Conservation (phyloP, 2,329 filamentous ascomycete genomes). For the Geosmithia flava region DNA sequence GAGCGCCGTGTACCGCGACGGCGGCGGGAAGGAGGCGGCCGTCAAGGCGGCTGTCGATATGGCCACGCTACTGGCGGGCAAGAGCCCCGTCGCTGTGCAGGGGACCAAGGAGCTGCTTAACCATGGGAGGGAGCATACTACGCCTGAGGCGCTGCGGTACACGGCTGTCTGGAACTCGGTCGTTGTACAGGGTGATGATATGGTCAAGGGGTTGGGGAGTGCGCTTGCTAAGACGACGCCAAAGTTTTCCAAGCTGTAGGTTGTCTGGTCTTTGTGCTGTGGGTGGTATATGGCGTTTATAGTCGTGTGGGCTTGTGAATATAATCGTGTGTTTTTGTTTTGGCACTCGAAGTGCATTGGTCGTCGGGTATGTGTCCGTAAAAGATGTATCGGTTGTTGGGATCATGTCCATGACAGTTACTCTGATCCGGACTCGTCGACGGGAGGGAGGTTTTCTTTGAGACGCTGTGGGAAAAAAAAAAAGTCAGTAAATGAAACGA, state of each 20-base stretch:
- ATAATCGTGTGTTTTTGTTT: not conserved
- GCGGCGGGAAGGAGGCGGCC: slow-evolving; percentile 43
- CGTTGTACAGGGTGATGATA: slow-evolving; percentile 69
- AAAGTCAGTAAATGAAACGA: not conserved
- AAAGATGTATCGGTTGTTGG: too few species aligned
- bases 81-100: slow-evolving; percentile 81
- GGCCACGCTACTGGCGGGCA: slow-evolving; percentile 55
- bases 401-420: slow-evolving; percentile 13
- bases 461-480: slow-evolving; percentile 23
- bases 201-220: slow-evolving; percentile 60
- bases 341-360: slow-evolving; percentile 1
- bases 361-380: slow-evolving; percentile 1
- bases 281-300: not conserved
- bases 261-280: not conserved
- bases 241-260: slow-evolving; percentile 71
- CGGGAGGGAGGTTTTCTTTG: slow-evolving; percentile 36
- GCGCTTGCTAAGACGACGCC: slow-evolving; percentile 69
- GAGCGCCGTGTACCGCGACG: slow-evolving; percentile 36
- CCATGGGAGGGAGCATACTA: slow-evolving; percentile 64
- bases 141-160: slow-evolving; percentile 71
- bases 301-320: too few species aligned
- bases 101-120: slow-evolving; percentile 82
- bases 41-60: slow-evolving; percentile 50
- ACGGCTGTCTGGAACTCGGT: slow-evolving; percentile 80
- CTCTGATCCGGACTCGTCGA: slow-evolving; percentile 40